Evolutionary conservation across 805 yeast species (phyloP).

Genomic region (Ogataea corticis): DNA sequence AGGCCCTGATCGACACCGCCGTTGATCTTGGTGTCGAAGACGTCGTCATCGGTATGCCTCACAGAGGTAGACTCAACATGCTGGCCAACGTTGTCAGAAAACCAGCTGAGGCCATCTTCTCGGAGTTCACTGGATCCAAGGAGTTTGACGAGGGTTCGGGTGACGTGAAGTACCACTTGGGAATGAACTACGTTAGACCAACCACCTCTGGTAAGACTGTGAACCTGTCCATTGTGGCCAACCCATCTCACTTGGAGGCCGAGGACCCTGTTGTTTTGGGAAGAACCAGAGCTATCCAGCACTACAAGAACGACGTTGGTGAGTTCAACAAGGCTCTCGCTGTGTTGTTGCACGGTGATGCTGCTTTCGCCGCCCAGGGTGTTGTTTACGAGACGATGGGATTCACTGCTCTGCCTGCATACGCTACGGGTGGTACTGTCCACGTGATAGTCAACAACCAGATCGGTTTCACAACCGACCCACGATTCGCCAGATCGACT

Average conservation of each 20-base stretch:
- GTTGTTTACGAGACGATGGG: slow-evolving; percentile 99
- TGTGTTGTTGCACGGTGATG: slow-evolving; percentile 96
- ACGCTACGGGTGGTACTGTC: slow-evolving; percentile 97
- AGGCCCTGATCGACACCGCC: slow-evolving; percentile 89
- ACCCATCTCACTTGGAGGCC: slow-evolving; percentile 98
- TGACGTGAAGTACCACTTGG: slow-evolving; percentile 98
- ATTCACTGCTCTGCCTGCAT: slow-evolving; percentile 86
- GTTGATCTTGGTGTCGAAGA: slow-evolving; percentile 94
- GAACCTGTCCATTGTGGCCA: slow-evolving; percentile 93
- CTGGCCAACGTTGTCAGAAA: slow-evolving; percentile 97
- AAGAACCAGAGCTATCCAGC: slow-evolving; percentile 94
- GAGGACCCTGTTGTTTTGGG: slow-evolving; percentile 99
- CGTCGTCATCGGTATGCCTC: slow-evolving; percentile 98
- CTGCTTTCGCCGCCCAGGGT: slow-evolving; percentile 99
- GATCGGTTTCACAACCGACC: slow-evolving; percentile 99
- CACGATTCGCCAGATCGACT: slow-evolving; percentile 95
- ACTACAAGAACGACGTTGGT: slow-evolving; percentile 84
- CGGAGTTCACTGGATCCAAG: slow-evolving; percentile 91
- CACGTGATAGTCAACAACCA: slow-evolving; percentile 97
- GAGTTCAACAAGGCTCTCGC: slow-evolving; percentile 84
- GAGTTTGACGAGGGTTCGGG: slow-evolving; percentile 95
- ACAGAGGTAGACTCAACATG: slow-evolving; percentile 98
- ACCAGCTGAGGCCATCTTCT: slow-evolving; percentile 96
- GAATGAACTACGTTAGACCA: slow-evolving; percentile 99
- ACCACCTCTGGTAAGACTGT: slow-evolving; percentile 97